Percentiles rank a stretch among this genome's conserved stretches.
Conservation (phyloP, 2,329 filamentous ascomycete genomes). For the Fusarium camptoceras region DNA sequence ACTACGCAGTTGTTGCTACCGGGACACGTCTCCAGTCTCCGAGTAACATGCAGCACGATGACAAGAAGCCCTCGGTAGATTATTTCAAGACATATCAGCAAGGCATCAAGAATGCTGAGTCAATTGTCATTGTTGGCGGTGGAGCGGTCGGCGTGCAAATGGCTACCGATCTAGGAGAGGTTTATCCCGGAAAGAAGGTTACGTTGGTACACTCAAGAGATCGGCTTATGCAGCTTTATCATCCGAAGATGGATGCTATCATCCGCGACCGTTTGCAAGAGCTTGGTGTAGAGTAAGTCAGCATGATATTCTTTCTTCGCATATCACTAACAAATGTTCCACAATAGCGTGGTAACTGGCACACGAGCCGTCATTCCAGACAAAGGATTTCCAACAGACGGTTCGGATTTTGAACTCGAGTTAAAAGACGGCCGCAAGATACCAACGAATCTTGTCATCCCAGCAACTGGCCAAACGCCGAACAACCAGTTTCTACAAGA, state of each 20-base stretch:
- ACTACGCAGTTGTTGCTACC: conserved; percentile 41
- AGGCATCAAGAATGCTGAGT: conserved; percentile 33
- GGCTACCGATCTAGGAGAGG: conserved; percentile 43
- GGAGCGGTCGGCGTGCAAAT: conserved; percentile 45
- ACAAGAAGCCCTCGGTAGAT: conserved; percentile 34
- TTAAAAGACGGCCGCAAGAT: conserved; percentile 41
- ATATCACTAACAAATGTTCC: rapidly evolving
- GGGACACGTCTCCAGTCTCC: conserved; percentile 42
- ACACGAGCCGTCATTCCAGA: conserved; percentile 38
- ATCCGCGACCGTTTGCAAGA: conserved; percentile 34
- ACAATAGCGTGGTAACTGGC: conserved; percentile 35
- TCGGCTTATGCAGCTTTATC: conserved; percentile 43
- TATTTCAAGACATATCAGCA: conserved; percentile 43
- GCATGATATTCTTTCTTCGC: rapidly evolving
- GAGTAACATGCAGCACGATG: conserved; percentile 42
- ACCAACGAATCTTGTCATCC: conserved; percentile 39
- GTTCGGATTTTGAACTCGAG: conserved; percentile 32
- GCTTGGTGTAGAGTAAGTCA: conserved; percentile 40
- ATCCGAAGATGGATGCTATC: conserved; percentile 43
- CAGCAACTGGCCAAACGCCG: conserved; percentile 42
- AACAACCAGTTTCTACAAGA: conserved; percentile 44
- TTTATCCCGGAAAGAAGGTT: conserved; percentile 42
- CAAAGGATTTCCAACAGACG: conserved; percentile 39
- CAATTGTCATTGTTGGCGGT: conserved; percentile 44
- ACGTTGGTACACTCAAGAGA: conserved; percentile 44